Evolutionary conservation across 202 grass and related monocot species (phyloP).

Genomic region (Schoenoplectus triqueter): DNA sequence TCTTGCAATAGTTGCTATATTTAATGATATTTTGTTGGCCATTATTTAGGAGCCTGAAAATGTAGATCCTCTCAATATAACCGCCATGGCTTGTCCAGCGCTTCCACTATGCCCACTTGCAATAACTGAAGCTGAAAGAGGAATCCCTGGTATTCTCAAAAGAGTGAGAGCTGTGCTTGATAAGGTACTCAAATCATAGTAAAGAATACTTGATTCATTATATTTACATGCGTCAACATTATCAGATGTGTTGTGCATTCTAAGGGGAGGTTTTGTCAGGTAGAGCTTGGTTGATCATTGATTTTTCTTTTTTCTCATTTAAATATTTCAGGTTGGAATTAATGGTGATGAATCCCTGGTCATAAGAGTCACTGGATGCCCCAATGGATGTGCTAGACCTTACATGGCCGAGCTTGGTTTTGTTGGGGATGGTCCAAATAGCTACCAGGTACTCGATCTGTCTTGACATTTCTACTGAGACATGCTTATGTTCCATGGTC

Average conservation of each 20-base stretch:
- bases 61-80: constrained; percentile 88
- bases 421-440: constrained; percentile 96
- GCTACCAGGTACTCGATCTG: constrained; percentile 71
- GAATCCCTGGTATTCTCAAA: constrained; percentile 83
- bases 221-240: background rate
- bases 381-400: constrained; percentile 92
- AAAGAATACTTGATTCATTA: background rate
- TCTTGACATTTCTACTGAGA: background rate
- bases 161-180: constrained; percentile 81
- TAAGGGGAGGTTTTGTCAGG: background rate
- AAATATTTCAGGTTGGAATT: constrained; percentile 63
- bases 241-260: background rate
- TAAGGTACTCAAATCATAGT: constrained; percentile 54
- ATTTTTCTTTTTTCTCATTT: background rate
- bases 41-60: constrained; percentile 64
- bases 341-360: constrained; percentile 73
- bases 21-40: constrained; percentile 22
- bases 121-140: constrained; percentile 94
- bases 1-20: background rate
- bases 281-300: background rate
- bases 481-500: background rate
- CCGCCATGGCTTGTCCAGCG: constrained; percentile 94
- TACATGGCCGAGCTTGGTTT: constrained; percentile 99
- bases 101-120: constrained; percentile 90
- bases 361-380: constrained; percentile 93